phyloP scores from a whole-genome alignment of 176 grass and related monocot genomes.

The Alloteropsis semialata region DNA sequence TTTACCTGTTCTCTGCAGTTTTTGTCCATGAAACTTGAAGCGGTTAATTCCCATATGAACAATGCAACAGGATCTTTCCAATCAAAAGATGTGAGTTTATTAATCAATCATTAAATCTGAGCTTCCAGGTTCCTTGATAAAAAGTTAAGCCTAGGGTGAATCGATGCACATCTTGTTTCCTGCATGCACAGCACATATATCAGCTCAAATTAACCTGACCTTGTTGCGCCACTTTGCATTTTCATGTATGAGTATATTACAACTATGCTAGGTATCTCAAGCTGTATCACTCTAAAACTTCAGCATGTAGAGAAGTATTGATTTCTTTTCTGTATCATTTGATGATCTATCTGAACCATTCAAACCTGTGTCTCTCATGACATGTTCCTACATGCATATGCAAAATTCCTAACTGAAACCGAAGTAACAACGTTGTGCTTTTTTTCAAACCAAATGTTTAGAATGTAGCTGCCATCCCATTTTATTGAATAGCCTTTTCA shows the following conservation, averaged over 20 bases:
- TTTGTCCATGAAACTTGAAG: conserved; percentile 91
- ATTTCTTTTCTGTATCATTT: background rate
- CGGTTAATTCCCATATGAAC: conserved; percentile 59
- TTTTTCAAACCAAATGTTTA: background rate
- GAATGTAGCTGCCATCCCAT: background rate
- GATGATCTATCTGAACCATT: background rate
- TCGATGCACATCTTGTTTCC: background rate
- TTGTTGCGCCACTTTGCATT: background rate
- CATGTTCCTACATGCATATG: background rate
- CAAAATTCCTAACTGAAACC: background rate
- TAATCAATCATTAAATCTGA: background rate
- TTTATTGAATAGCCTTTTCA: background rate
- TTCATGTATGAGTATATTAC: conserved; percentile 8
- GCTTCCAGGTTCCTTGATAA: background rate
- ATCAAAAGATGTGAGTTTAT: conserved; percentile 73
- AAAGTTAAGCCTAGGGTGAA: background rate
- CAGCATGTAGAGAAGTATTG: background rate
- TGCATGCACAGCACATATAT: background rate
- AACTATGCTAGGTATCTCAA: background rate
- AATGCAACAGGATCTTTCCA: conserved; percentile 40
- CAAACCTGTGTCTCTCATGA: background rate
- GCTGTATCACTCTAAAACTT: background rate
- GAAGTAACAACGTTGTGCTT: background rate
- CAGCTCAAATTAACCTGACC: background rate
- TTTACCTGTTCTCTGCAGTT: conserved; percentile 48